A percentile compares a stretch with the other conserved stretches of the same genome.
Evolutionary conservation across 2,329 filamentous ascomycete species (phyloP).

Genomic region (Arthroderma uncinatum): DNA sequence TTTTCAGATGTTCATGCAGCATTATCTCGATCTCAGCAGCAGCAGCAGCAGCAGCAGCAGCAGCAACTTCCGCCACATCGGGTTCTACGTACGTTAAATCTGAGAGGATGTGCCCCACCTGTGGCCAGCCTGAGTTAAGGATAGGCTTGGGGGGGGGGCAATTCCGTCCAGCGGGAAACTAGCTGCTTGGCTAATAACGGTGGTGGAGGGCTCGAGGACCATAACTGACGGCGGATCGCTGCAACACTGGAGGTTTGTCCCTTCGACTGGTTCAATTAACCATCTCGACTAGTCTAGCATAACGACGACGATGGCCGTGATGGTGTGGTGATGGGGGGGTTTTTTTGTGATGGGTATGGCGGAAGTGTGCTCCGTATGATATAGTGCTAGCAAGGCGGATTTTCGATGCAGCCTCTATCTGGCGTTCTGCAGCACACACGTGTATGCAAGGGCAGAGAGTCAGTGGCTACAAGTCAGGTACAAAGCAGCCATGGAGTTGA

Average conservation of each 20-base stretch:
- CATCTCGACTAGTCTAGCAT: background rate
- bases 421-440: conserved; percentile 1
- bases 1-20: background rate
- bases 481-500: background rate
- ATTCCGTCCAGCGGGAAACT: background rate
- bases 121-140: background rate
- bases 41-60: background rate
- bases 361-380: background rate
- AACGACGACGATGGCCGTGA: background rate
- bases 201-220: background rate
- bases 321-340: background rate
- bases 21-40: background rate
- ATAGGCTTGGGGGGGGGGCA: background rate
- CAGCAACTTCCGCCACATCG: background rate
- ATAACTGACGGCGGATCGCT: background rate
- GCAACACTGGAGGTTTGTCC: background rate
- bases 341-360: background rate
- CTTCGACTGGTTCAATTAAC: background rate
- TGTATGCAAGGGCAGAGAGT: conserved; percentile 4
- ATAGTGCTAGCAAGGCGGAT: background rate
- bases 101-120: background rate
- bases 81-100: background rate
- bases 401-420: background rate
- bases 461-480: background rate
- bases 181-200: background rate